Evolutionary conservation across 768 basidiomycete genomes (phyloP), one percentile per base, ranked within the genome.

Genomic region (Lyophyllum atratum): DNA sequence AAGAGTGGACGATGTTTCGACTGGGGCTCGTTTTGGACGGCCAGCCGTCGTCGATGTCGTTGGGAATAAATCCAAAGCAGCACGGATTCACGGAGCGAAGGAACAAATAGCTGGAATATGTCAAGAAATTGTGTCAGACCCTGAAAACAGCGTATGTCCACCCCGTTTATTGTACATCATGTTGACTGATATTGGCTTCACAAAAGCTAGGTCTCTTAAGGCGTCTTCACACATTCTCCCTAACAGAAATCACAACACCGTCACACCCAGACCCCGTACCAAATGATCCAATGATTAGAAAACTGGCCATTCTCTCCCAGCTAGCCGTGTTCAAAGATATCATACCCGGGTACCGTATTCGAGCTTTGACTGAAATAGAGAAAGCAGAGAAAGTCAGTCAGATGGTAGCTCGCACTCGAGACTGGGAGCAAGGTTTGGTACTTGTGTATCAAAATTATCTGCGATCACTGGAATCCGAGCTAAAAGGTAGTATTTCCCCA

Each of bases 251-350:
- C 21, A 80, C 86, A 3, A 84, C 88, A 1, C 82, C 85, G 1
- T 77, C 86, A 2, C 86, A 88, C 57, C 79, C 85, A 15, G 83
- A 87, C 28, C 86, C 90, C 2, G 76, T 98, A 8, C 66, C 74
- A 17, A 95, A 98, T 63, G 95, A 98, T 63, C 70, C 79, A 17
- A 74, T 90, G 29, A 90, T 99, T 61, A 86, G 96, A 59, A 92
- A 92, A 68, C 76, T 98, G 37, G 91, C 96, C 2, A 82, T 95
- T 47, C 76, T 98, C 39, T 96, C 94, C 12, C 89, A 96, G 66
- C 78, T 98, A 28, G 91, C 95, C 25, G 92, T 98, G 11, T 97
- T 93, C 81, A 95, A 93, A 68, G 97, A 99, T 71, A 84, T 98
- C 60, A 87, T 98, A 40, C 97, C 97, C 24, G 93, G 93, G 3